phyloP scores from a whole-genome alignment of 2,329 filamentous ascomycete species.

The Colletotrichum trifolii region DNA sequence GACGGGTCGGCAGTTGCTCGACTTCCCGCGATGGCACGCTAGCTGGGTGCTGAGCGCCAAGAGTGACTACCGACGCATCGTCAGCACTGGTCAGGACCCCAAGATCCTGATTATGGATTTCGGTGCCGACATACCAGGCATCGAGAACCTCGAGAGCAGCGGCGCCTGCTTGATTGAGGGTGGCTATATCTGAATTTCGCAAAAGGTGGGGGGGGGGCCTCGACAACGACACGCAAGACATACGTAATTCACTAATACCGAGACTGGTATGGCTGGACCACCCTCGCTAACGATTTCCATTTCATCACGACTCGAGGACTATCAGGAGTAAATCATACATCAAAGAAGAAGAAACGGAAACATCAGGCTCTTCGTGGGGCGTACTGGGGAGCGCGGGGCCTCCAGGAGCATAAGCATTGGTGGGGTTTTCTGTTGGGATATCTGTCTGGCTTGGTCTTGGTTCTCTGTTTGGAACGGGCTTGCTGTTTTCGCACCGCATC shows the following conservation, averaged over 20 bases:
- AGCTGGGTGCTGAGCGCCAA: slow-evolving; percentile 98
- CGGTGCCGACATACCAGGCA: slow-evolving; percentile 69
- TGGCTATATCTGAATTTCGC: slow-evolving; percentile 46
- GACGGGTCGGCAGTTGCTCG: slow-evolving; percentile 79
- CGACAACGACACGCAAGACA: slow-evolving; percentile 17
- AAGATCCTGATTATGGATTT: slow-evolving; percentile 96
- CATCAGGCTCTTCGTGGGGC: slow-evolving; percentile 20
- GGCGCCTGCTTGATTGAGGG: slow-evolving; percentile 39
- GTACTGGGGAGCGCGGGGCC: slow-evolving; percentile 12
- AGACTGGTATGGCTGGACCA: slow-evolving; percentile 35
- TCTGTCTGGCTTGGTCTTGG: background rate
- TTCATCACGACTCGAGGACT: slow-evolving; percentile 14
- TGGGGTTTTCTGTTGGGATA: slow-evolving; percentile 10
- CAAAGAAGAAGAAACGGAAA: slow-evolving; percentile 4
- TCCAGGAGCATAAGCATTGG: slow-evolving; percentile 20
- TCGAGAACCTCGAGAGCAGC: slow-evolving; percentile 67
- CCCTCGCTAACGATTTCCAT: slow-evolving; percentile 27
- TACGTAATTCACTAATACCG: slow-evolving; percentile 32
- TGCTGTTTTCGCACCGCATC: slow-evolving; percentile 26
- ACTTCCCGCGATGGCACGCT: slow-evolving; percentile 93
- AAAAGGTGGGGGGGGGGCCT: background rate
- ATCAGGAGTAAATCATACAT: slow-evolving; percentile 19
- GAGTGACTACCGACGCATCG: slow-evolving; percentile 92
- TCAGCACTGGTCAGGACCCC: slow-evolving; percentile 94
- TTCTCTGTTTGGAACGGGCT: slow-evolving; percentile 2